Conservation (phyloP, 2,329 filamentous ascomycete species). For the Penicillium sp. region DNA sequence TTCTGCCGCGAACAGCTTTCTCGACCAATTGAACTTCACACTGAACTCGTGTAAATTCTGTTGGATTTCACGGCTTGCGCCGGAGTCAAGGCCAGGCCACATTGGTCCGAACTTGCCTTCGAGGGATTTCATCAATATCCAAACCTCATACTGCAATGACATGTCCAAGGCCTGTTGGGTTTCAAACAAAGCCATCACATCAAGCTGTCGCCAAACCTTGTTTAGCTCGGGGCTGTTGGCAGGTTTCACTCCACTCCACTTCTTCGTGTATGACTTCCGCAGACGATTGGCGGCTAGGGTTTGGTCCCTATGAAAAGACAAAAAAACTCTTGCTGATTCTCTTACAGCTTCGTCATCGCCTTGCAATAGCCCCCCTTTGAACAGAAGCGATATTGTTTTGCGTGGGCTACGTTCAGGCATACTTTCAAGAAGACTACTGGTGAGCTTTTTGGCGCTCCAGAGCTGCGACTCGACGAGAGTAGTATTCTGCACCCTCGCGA, state of each 20-base stretch:
- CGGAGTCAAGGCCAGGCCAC: not conserved
- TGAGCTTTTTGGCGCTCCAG: not conserved
- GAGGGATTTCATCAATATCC: slow-evolving; percentile 11
- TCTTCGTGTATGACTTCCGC: slow-evolving; percentile 6
- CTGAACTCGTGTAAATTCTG: not conserved
- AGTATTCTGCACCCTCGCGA: not conserved
- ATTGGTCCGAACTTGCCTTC: not conserved
- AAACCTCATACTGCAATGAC: slow-evolving; percentile 7
- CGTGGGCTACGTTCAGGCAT: not conserved
- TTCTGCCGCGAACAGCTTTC: slow-evolving; percentile 4
- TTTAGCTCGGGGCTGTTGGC: slow-evolving; percentile 5
- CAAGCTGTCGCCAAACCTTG: slow-evolving; percentile 30
- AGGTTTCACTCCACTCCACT: slow-evolving; percentile 6
- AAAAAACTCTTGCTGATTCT: not conserved
- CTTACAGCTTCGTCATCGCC: not conserved
- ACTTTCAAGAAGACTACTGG: not conserved
- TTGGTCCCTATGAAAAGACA: not conserved
- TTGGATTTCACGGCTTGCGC: not conserved
- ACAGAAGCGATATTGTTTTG: not conserved
- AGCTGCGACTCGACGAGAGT: not conserved
- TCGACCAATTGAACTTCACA: not conserved
- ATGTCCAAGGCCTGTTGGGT: not conserved
- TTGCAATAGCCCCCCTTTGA: not conserved
- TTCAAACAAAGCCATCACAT: slow-evolving; percentile 27
- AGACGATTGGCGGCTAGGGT: not conserved